These are phyloP conservation scores for Spergularia marina DNA, from an alignment of 148 eudicot genomes.

Conservation along the genomic window DNA sequence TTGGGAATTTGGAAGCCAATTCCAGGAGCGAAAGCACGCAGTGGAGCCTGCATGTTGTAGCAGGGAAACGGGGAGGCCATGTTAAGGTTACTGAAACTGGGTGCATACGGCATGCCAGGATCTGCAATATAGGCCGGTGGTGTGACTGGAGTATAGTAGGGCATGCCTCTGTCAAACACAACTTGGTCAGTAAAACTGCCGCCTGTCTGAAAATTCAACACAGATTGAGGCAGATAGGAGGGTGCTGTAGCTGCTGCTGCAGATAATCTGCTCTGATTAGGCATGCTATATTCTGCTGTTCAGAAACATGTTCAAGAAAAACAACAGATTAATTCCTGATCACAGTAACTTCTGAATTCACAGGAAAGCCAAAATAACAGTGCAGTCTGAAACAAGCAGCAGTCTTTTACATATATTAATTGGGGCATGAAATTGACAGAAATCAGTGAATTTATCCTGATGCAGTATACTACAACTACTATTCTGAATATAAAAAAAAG, in stretches of 20 bases:
- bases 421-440: too few species aligned
- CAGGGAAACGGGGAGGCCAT: background rate
- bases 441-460: too few species aligned
- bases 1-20: background rate
- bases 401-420: too few species aligned
- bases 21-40: background rate
- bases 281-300: background rate
- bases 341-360: too few species aligned
- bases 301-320: background rate
- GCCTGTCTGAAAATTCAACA: background rate
- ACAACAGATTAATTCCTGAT: background rate
- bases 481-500: too few species aligned
- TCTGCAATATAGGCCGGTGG: background rate
- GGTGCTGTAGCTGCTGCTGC: conserved; percentile 3
- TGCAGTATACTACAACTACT: too few species aligned
- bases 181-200: background rate
- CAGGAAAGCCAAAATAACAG: too few species aligned
- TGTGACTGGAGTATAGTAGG: conserved; percentile 1
- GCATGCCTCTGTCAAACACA: background rate
- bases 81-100: background rate
- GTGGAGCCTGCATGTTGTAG: background rate
- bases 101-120: too few species aligned
- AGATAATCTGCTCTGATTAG: background rate
- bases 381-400: too few species aligned
- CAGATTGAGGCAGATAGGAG: background rate